Conservation (phyloP, 2,329 filamentous ascomycete species). For the Nemania sp. region DNA sequence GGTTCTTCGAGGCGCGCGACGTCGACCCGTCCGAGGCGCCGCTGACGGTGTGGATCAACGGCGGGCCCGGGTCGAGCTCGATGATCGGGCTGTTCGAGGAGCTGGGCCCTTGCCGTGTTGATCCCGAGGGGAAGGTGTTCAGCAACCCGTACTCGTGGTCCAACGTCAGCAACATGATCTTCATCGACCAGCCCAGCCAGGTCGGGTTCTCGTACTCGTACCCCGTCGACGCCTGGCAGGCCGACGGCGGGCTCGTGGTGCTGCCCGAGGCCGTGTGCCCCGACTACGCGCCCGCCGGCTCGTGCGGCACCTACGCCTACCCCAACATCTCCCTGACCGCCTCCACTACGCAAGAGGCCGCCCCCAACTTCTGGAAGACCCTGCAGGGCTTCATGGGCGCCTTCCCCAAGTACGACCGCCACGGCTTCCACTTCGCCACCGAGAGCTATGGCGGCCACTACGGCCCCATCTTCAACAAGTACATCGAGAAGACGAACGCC, state of each 20-base stretch:
- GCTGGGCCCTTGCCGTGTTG: slow-evolving; percentile 45
- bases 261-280: slow-evolving; percentile 53
- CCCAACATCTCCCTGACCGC: slow-evolving; percentile 53
- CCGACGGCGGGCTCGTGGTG: slow-evolving; percentile 42
- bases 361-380: slow-evolving; percentile 63
- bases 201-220: slow-evolving; percentile 57
- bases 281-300: slow-evolving; percentile 47
- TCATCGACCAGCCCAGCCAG: slow-evolving; percentile 64
- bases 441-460: slow-evolving; percentile 64
- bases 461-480: slow-evolving; percentile 56
- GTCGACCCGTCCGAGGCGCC: slow-evolving; percentile 48
- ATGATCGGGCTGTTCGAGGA: slow-evolving; percentile 60
- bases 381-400: slow-evolving; percentile 66
- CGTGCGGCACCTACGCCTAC: slow-evolving; percentile 60
- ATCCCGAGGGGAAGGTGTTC: slow-evolving; percentile 46
- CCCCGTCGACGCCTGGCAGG: slow-evolving; percentile 38
- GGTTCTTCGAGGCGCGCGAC: slow-evolving; percentile 55
- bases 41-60: slow-evolving; percentile 57
- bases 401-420: slow-evolving; percentile 54
- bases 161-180: slow-evolving; percentile 62
- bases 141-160: slow-evolving; percentile 64
- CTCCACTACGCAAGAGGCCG: slow-evolving; percentile 55
- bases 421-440: slow-evolving; percentile 57
- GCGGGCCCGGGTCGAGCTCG: slow-evolving; percentile 55
- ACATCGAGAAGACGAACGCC: slow-evolving; percentile 51